Conservation (phyloP, 2,329 filamentous ascomycete species). For the Ceratocystis cacaofunesta region DNA sequence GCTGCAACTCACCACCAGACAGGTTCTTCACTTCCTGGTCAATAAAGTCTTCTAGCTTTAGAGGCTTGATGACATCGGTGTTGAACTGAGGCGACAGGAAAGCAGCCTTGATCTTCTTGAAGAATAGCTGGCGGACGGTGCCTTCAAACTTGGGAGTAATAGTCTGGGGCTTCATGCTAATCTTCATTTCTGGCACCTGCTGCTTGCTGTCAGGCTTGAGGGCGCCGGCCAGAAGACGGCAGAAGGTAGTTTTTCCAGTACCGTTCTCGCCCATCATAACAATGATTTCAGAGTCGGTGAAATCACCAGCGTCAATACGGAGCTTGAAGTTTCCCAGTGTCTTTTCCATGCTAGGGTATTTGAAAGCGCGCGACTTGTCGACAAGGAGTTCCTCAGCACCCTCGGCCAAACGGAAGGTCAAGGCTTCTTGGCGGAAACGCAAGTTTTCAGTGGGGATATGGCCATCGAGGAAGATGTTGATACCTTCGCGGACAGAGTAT, state of each 20-base stretch:
- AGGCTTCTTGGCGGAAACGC: conserved; percentile 91
- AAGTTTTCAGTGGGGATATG: conserved; percentile 97
- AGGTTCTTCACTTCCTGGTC: conserved; percentile 99
- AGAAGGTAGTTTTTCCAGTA: conserved; percentile 98
- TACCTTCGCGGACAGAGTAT: conserved; percentile 91
- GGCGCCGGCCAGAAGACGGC: conserved; percentile 83
- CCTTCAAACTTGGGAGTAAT: conserved; percentile 97
- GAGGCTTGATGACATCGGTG: conserved; percentile 98
- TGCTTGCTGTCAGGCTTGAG: conserved; percentile 73
- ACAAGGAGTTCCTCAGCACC: conserved; percentile 74
- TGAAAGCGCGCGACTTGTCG: conserved; percentile 73
- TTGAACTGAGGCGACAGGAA: conserved; percentile 98
- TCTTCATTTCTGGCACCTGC: conserved; percentile 82
- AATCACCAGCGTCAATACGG: conserved; percentile 63
- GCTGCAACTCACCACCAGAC: conserved; percentile 97
- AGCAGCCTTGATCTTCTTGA: conserved; percentile 97
- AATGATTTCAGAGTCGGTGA: conserved; percentile 96
- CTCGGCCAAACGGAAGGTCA: conserved; percentile 89
- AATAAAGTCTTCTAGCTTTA: conserved; percentile 97
- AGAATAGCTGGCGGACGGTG: conserved; percentile 93
- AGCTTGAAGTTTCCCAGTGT: conserved; percentile 80
- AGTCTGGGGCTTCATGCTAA: conserved; percentile 98
- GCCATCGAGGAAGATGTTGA: conserved; percentile 98
- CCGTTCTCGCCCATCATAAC: conserved; percentile 99
- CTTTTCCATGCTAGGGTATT: conserved; percentile 85